Conservation (phyloP, 306 rosid genomes). For the Abrus pulchellus region DNA sequence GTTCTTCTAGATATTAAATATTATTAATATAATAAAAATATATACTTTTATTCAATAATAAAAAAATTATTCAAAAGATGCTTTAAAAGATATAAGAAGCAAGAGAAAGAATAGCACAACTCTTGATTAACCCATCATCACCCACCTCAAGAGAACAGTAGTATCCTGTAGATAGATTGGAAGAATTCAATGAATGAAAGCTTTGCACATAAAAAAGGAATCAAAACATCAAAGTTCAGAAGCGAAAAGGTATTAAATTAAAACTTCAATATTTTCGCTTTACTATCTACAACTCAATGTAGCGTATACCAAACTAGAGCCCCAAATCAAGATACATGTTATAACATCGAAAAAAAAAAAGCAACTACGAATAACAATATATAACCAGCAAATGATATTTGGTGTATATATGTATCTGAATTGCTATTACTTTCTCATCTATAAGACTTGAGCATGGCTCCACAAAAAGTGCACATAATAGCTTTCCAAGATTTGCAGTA, state of each 20-base stretch:
- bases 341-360: too few relatives aligned
- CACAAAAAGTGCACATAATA: slow-evolving; percentile 79
- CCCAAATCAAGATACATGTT: not conserved
- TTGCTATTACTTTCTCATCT: slow-evolving; percentile 37
- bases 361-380: too few relatives aligned
- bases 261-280: not conserved
- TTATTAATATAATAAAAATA: too few relatives aligned
- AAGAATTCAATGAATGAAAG: not conserved
- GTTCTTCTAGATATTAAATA: too few relatives aligned
- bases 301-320: not conserved
- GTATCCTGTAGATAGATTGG: not conserved
- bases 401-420: too few relatives aligned
- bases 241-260: not conserved
- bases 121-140: not conserved
- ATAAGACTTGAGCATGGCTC: slow-evolving; percentile 83
- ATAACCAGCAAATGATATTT: too few relatives aligned
- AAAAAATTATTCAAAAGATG: too few relatives aligned
- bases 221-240: not conserved
- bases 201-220: not conserved
- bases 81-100: too few relatives aligned
- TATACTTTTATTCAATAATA: too few relatives aligned
- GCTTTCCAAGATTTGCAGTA: slow-evolving; percentile 77
- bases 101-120: too few relatives aligned
- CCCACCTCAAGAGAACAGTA: not conserved
- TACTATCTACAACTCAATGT: not conserved